A percentile compares a stretch with the other conserved stretches of the same genome.
phyloP scores from a whole-genome alignment of 139 green algal species.

The Nannochloris sp. region DNA sequence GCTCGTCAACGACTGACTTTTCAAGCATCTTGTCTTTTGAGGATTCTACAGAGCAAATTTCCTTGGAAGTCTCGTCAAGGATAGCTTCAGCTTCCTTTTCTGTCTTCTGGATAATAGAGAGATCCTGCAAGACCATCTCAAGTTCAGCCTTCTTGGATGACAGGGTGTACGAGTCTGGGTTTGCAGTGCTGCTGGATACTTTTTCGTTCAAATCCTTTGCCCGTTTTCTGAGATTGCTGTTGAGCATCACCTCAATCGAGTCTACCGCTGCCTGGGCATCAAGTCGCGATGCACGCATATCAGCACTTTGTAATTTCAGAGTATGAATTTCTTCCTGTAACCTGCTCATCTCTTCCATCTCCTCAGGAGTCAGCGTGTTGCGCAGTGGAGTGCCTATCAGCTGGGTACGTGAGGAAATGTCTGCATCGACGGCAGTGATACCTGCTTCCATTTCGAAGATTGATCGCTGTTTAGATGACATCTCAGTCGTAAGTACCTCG shows the following conservation, averaged over 20 bases:
- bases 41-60: conserved; percentile 21
- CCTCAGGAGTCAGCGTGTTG: conserved; percentile 42
- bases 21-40: conserved; percentile 37
- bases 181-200: conserved; percentile 16
- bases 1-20: conserved; percentile 16
- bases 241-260: conserved; percentile 34
- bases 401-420: conserved; percentile 26
- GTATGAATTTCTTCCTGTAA: conserved; percentile 33
- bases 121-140: not conserved
- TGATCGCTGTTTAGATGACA: not conserved
- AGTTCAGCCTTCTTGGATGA: conserved; percentile 16
- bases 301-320: conserved; percentile 24
- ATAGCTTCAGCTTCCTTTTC: conserved; percentile 7
- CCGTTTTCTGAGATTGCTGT: conserved; percentile 42
- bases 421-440: conserved; percentile 10
- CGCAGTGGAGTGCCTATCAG: conserved; percentile 57
- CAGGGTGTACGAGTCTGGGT: conserved; percentile 21
- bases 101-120: conserved; percentile 6
- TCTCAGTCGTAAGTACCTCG: not conserved
- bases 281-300: conserved; percentile 15
- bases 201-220: conserved; percentile 41
- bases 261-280: conserved; percentile 28
- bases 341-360: conserved; percentile 50
- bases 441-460: conserved; percentile 5
- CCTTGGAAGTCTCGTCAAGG: not conserved